These are phyloP conservation scores for Tripidium arundinaceum DNA, from an alignment of 202 grass and related monocot species.

Conservation along the genomic window DNA sequence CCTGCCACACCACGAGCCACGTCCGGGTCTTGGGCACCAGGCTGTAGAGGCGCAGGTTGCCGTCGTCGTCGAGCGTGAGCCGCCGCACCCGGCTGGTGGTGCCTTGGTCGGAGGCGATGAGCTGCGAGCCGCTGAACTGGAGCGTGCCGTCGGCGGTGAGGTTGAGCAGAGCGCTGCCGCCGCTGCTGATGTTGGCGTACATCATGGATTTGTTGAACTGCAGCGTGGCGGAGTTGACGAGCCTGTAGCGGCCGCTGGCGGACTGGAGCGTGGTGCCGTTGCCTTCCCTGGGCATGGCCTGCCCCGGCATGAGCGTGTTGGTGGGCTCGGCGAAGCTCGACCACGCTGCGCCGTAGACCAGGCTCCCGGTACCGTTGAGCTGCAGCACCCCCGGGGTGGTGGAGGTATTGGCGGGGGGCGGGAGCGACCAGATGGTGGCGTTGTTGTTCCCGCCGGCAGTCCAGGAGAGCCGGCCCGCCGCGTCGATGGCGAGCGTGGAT, in stretches of 20 bases:
- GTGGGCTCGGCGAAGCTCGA: constrained; percentile 35
- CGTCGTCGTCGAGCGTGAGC: constrained; percentile 65
- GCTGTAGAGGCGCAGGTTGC: constrained; percentile 80
- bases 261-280: constrained; percentile 32
- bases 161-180: background rate
- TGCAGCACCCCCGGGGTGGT: background rate
- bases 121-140: background rate
- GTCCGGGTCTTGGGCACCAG: background rate
- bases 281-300: background rate
- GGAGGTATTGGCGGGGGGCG: accelerated
- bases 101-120: constrained; percentile 50
- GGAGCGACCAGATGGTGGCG: constrained; percentile 3
- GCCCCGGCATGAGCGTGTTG: constrained; percentile 64
- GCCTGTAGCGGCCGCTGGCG: constrained; percentile 11
- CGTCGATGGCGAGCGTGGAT: constrained; percentile 32
- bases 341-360: constrained; percentile 32
- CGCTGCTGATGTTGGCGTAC: constrained; percentile 34
- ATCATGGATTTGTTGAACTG: background rate
- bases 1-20: constrained; percentile 63
- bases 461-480: constrained; percentile 43
- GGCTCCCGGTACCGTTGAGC: constrained; percentile 33
- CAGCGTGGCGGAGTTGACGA: constrained; percentile 29
- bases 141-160: constrained; percentile 46
- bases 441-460: background rate
- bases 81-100: constrained; percentile 25